Evolutionary conservation across 208 protist species (phyloP).

Genomic region (Crithidia expoeki): DNA sequence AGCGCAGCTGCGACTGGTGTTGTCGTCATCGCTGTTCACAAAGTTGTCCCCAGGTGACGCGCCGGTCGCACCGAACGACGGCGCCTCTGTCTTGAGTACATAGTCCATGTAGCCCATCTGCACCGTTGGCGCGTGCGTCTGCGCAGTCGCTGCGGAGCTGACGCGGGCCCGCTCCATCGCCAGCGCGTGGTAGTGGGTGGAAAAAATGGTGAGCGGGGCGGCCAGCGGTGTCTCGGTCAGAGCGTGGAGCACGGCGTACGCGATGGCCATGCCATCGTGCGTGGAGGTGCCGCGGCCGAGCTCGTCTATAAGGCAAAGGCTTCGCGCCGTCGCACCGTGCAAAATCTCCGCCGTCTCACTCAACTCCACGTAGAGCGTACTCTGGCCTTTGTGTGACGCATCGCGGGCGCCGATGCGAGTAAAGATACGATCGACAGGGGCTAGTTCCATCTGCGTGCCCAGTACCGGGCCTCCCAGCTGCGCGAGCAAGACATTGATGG

Average conservation of each 20-base stretch:
- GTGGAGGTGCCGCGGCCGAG: conserved; percentile 97
- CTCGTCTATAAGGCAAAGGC: conserved; percentile 98
- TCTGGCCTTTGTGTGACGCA: conserved; percentile 96
- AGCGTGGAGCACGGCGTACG: conserved; percentile 92
- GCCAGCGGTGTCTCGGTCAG: conserved; percentile 41
- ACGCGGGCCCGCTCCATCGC: conserved; percentile 77
- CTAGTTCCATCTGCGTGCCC: conserved; percentile 61
- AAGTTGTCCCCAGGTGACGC: neutral
- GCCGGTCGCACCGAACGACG: neutral
- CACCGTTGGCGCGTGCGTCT: conserved; percentile 23
- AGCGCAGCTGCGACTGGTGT: conserved; percentile 23
- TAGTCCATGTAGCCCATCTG: conserved; percentile 92
- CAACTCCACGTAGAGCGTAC: conserved; percentile 98
- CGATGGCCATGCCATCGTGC: conserved; percentile 98
- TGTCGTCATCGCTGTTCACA: neutral
- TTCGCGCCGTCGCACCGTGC: conserved; percentile 85
- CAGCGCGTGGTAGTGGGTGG: conserved; percentile 98
- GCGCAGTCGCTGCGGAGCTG: neutral
- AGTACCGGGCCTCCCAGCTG: conserved; percentile 97
- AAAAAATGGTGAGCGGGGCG: conserved; percentile 92
- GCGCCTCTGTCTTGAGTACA: conserved; percentile 38
- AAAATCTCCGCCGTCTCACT: conserved; percentile 91
- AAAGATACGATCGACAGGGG: conserved; percentile 96
- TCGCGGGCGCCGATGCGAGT: conserved; percentile 97
- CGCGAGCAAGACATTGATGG: conserved; percentile 93